Evolutionary conservation across 2,329 filamentous ascomycete genomes (phyloP).

Genomic region (Periglandula ipomoeae): DNA sequence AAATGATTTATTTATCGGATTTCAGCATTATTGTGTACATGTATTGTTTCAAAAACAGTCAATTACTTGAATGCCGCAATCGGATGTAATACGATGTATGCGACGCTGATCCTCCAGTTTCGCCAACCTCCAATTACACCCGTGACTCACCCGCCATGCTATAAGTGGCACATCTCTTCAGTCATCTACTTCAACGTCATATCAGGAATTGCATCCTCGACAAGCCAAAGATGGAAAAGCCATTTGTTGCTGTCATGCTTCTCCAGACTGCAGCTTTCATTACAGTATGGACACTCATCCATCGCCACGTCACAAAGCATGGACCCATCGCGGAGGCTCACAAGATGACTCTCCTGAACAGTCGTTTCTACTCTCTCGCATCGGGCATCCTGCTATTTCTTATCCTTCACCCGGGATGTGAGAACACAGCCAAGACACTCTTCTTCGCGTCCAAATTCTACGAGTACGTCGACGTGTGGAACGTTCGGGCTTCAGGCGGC

Average conservation of each 20-base stretch:
- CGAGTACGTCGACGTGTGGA: constrained; percentile 22
- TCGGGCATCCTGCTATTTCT: constrained; percentile 4
- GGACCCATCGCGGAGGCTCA: constrained; percentile 4
- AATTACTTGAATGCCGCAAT: too few species aligned
- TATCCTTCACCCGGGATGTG: constrained; percentile 5
- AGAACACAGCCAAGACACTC: constrained; percentile 5
- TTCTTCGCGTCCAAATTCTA: constrained; percentile 22
- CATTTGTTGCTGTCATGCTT: background rate
- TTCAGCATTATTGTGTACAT: too few species aligned
- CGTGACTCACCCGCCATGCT: too few species aligned
- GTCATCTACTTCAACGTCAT: too few species aligned
- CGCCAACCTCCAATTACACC: too few species aligned
- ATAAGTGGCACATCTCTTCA: too few species aligned
- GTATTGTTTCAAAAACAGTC: too few species aligned
- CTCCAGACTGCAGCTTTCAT: constrained; percentile 7
- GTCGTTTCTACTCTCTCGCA: constrained; percentile 4
- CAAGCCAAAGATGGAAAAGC: too few species aligned
- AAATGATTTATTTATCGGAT: too few species aligned
- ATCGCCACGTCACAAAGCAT: constrained; percentile 4
- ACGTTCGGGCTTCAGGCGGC: constrained; percentile 18
- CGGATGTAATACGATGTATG: too few species aligned
- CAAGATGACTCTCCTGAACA: constrained; percentile 4
- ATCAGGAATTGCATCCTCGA: too few species aligned
- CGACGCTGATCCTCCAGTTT: too few species aligned
- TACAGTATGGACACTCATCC: constrained; percentile 1